Evolutionary conservation across 2,329 filamentous ascomycete genomes (phyloP).

Genomic region (Gliomastix tumulicola): DNA sequence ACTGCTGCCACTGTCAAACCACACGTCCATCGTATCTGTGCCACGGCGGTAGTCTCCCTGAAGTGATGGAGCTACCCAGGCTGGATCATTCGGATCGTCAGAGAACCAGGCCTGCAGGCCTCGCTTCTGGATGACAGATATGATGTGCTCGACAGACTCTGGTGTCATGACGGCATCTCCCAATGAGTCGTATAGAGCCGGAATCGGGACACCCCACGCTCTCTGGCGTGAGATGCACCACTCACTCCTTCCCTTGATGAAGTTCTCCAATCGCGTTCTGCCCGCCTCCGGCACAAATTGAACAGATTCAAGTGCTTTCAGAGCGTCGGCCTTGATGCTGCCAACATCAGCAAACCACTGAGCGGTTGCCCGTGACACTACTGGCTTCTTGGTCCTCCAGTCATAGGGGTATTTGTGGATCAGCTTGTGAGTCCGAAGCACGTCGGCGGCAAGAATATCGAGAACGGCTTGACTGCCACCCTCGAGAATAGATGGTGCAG

Average conservation of each 20-base stretch:
- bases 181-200: slow-evolving; percentile 70
- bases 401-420: slow-evolving; percentile 96
- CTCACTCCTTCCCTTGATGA: slow-evolving; percentile 80
- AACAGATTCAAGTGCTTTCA: slow-evolving; percentile 64
- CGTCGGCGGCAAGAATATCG: slow-evolving; percentile 54
- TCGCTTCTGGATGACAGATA: slow-evolving; percentile 66
- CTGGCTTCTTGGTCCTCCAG: slow-evolving; percentile 90
- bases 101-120: slow-evolving; percentile 95
- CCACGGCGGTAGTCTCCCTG: slow-evolving; percentile 62
- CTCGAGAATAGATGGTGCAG: slow-evolving; percentile 63
- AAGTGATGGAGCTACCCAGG: slow-evolving; percentile 68
- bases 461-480: slow-evolving; percentile 66
- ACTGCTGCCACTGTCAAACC: slow-evolving; percentile 97
- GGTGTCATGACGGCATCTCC: slow-evolving; percentile 74
- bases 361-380: slow-evolving; percentile 85
- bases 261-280: slow-evolving; percentile 70
- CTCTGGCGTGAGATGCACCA: slow-evolving; percentile 98
- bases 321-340: slow-evolving; percentile 67
- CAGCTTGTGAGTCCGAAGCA: slow-evolving; percentile 66
- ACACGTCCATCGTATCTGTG: slow-evolving; percentile 97
- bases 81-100: slow-evolving; percentile 65
- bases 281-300: slow-evolving; percentile 73
- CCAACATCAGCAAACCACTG: slow-evolving; percentile 97
- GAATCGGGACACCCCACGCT: slow-evolving; percentile 95
- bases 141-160: slow-evolving; percentile 77